Evolutionary conservation across 352 stramenopile species (phyloP), one percentile per base, ranked within the genome.

Genomic region (Pilasporangium apinafurcum): DNA sequence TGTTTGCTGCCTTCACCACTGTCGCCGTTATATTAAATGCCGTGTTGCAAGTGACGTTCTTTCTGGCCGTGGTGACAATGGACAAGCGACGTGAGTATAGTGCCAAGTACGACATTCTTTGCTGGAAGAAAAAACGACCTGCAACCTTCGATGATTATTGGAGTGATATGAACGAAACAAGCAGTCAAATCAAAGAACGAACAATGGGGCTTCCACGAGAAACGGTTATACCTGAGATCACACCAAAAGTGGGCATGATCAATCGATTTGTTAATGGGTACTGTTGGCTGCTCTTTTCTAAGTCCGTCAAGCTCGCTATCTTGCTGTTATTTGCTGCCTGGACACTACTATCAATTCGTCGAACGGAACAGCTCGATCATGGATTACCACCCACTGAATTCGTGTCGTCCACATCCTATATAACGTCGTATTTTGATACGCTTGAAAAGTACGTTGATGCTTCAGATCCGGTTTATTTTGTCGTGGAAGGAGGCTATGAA

Each of bases 11-110:
- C 5, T 80, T 77, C 31, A 48, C 79, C 10, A 53, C 62, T 1
- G 37, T 65, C 2, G 70, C 62, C 1, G 64, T 87, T 12, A 45
- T 56, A 2, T 37, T 84, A 28, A 86, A 78, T 33, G 70, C 83
- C 34, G 22, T 51, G 27, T 17, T 90, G 20, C 73, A 87, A 47
- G 75, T 87, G 62, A 86, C 78, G 34, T 50, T 88, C 37, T 68
- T 88, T 25, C 33, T 87, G 8, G 50, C 69, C 5, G 69, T 86
- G 25, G 45, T 90, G 9, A 65, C 58, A 18, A 52, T 90, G 5
- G 75, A 88, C 48, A 86, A 86, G 55, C 78, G 73, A 36, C 72
- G 72, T 20, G 75, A 87, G 37, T 36, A 87, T 5, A 62, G 53
- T 12, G 68, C 66, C 13, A 69, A 57, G 27, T 85, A 79, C 47